These are phyloP conservation scores for Haplosporangium sp. DNA, from an alignment of 371 early-diverging fungal genomes.

Conservation along the genomic window DNA sequence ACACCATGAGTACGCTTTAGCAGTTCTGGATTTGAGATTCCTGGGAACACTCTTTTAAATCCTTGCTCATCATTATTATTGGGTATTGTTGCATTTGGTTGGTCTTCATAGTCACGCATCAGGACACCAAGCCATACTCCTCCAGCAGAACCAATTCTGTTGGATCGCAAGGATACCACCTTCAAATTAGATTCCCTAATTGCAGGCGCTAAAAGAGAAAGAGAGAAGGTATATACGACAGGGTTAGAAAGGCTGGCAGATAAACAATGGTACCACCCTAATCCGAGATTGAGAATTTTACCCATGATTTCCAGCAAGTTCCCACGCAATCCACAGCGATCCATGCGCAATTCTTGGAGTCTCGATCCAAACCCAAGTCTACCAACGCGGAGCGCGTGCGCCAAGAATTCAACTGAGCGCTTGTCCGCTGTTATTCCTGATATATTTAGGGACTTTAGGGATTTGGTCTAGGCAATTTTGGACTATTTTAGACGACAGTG, in stretches of 20 bases:
- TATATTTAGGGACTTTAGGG: slow-evolving; percentile 60
- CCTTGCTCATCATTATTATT: slow-evolving; percentile 56
- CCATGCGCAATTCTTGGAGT: slow-evolving; percentile 66
- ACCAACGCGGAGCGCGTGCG: slow-evolving; percentile 61
- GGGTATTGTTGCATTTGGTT: slow-evolving; percentile 35
- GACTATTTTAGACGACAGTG: background rate
- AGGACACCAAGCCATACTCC: slow-evolving; percentile 74
- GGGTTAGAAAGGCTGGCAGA: slow-evolving; percentile 2
- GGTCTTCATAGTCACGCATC: slow-evolving; percentile 71
- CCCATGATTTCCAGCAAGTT: slow-evolving; percentile 65
- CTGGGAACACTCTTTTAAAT: slow-evolving; percentile 53
- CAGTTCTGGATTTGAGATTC: slow-evolving; percentile 44
- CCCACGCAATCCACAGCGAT: slow-evolving; percentile 66
- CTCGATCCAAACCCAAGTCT: slow-evolving; percentile 58
- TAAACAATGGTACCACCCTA: background rate
- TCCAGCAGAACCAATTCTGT: slow-evolving; percentile 63
- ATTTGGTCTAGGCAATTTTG: slow-evolving; percentile 45
- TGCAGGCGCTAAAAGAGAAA: slow-evolving; percentile 54
- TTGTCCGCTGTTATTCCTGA: slow-evolving; percentile 67
- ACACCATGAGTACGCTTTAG: slow-evolving; percentile 59
- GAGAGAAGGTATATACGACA: background rate
- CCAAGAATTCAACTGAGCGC: slow-evolving; percentile 65
- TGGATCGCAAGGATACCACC: slow-evolving; percentile 65
- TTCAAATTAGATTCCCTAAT: slow-evolving; percentile 64
- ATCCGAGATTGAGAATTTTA: slow-evolving; percentile 8